Percentiles rank a stretch among this genome's conserved stretches.
phyloP scores from a whole-genome alignment of 495 filamentous ascomycete genomes.

The Penicillium maclennaniae region DNA sequence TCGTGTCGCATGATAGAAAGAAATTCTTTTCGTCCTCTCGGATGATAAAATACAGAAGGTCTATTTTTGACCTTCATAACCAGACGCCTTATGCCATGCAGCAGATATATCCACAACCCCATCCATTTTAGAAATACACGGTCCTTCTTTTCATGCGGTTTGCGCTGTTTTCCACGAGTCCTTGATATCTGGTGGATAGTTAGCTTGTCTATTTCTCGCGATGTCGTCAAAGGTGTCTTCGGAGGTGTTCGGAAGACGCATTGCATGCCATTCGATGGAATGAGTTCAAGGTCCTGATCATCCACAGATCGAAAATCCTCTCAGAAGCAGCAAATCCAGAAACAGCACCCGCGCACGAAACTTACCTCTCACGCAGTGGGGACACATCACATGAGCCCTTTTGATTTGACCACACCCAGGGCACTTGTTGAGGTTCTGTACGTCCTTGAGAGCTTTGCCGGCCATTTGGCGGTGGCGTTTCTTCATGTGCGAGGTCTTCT shows the following conservation, averaged over 20 bases:
- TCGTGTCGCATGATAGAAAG: not conserved
- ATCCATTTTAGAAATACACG: conserved; percentile 28
- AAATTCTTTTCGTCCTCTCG: too few relatives aligned
- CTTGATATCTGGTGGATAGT: conserved; percentile 23
- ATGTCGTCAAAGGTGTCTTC: too few relatives aligned
- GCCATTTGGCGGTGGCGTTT: conserved; percentile 89
- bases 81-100: conserved; percentile 46
- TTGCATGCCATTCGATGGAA: not conserved
- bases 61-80: conserved; percentile 23
- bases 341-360: not conserved
- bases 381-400: conserved; percentile 81
- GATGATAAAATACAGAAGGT: not conserved
- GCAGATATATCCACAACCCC: conserved; percentile 35
- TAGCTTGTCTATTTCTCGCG: conserved; percentile 8
- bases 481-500: conserved; percentile 97
- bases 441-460: conserved; percentile 88
- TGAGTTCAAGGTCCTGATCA: not conserved
- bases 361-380: conserved; percentile 72
- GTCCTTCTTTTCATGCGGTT: conserved; percentile 15
- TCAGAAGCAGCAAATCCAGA: not conserved
- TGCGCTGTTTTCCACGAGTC: conserved; percentile 25
- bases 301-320: not conserved
- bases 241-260: not conserved
- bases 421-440: conserved; percentile 79
- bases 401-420: conserved; percentile 84